Evolutionary conservation across 202 grass and related monocot species (phyloP).

Genomic region (Setaria italica): DNA sequence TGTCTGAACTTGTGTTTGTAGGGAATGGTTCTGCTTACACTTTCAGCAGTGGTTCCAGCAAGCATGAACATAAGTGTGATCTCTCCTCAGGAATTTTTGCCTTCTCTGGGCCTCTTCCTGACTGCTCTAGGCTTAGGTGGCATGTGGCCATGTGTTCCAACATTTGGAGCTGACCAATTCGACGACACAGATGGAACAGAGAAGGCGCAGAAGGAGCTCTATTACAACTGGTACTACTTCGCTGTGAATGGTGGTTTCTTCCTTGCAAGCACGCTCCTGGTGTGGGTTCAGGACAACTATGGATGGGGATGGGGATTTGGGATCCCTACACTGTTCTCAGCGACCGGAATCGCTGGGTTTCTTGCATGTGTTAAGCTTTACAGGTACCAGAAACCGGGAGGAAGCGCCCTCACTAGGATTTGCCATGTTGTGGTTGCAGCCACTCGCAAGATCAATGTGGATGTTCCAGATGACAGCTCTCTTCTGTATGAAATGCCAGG

Average conservation of each 20-base stretch:
- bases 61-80: slow-evolving; percentile 21
- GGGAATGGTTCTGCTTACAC: slow-evolving; percentile 68
- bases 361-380: slow-evolving; percentile 62
- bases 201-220: slow-evolving; percentile 71
- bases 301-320: slow-evolving; percentile 70
- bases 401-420: slow-evolving; percentile 64
- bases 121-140: slow-evolving; percentile 77
- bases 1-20: slow-evolving; percentile 23
- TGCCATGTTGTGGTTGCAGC: slow-evolving; percentile 75
- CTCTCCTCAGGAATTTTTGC: slow-evolving; percentile 43
- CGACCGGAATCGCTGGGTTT: slow-evolving; percentile 55
- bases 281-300: slow-evolving; percentile 32
- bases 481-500: slow-evolving; percentile 62
- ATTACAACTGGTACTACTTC: slow-evolving; percentile 54
- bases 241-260: slow-evolving; percentile 42
- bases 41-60: slow-evolving; percentile 56
- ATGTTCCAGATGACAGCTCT: slow-evolving; percentile 51
- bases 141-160: slow-evolving; percentile 82
- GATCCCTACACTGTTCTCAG: slow-evolving; percentile 64
- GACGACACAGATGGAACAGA: slow-evolving; percentile 69
- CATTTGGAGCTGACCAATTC: slow-evolving; percentile 86
- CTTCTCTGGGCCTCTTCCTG: slow-evolving; percentile 65
- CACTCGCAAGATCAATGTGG: slow-evolving; percentile 54
- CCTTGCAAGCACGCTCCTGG: slow-evolving; percentile 50
- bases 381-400: slow-evolving; percentile 72